These are phyloP conservation scores for Chrysoporthe cubensis DNA, from an alignment of 2,329 filamentous ascomycete species.

Conservation along the genomic window DNA sequence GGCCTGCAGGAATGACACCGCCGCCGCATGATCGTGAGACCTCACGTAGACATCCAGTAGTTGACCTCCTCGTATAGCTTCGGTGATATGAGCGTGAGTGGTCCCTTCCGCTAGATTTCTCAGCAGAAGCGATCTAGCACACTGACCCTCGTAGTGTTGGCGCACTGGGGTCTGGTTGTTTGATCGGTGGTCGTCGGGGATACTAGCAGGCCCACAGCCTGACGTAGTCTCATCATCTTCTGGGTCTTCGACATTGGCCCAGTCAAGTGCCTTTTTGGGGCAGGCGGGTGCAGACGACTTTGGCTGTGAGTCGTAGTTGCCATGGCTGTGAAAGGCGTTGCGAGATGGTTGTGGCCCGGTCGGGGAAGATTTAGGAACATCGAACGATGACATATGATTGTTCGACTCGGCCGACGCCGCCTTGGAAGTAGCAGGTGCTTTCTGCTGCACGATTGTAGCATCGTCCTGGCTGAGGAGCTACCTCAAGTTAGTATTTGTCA, in stretches of 20 bases:
- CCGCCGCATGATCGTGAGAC: constrained; percentile 60
- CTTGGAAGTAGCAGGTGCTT: background rate
- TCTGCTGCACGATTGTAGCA: constrained; percentile 32
- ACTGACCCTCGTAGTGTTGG: constrained; percentile 42
- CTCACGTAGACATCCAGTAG: constrained; percentile 71
- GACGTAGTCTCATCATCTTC: constrained; percentile 14
- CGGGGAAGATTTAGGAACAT: too few relatives aligned
- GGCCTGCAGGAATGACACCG: constrained; percentile 71
- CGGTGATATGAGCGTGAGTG: constrained; percentile 68
- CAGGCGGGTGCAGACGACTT: constrained; percentile 19
- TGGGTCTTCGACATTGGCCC: constrained; percentile 27
- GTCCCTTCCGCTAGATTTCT: constrained; percentile 63
- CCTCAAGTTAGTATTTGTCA: background rate
- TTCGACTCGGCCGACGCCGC: constrained; percentile 3
- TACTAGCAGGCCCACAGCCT: constrained; percentile 24
- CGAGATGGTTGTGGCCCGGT: background rate
- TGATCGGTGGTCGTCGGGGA: constrained; percentile 23
- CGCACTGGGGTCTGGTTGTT: constrained; percentile 25
- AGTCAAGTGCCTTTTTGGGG: constrained; percentile 25
- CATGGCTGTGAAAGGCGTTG: constrained; percentile 7
- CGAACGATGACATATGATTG: constrained; percentile 8
- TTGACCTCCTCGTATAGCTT: constrained; percentile 69
- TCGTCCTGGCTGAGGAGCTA: constrained; percentile 38
- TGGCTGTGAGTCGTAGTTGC: constrained; percentile 21
- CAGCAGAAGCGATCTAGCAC: constrained; percentile 64